Conservation (phyloP, 2,329 filamentous ascomycete genomes). For the Blastomyces percursus region DNA sequence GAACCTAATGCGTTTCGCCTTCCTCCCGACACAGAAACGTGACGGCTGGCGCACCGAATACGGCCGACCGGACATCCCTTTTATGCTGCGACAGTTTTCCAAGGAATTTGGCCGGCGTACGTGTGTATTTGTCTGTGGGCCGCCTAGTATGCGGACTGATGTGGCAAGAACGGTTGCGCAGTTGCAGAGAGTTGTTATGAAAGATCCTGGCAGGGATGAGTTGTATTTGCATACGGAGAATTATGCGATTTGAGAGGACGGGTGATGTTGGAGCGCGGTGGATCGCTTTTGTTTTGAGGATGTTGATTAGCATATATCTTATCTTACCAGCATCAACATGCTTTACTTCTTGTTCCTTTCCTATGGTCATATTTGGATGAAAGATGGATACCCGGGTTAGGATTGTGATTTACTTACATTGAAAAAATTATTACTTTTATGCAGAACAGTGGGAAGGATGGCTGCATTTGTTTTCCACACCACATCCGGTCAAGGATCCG, state of each 20-base stretch:
- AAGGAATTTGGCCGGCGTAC: slow-evolving; percentile 70
- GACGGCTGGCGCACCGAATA: slow-evolving; percentile 90
- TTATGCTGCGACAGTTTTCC: slow-evolving; percentile 73
- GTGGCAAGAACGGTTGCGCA: slow-evolving; percentile 76
- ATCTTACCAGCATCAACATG: not conserved
- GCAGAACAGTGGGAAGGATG: not conserved
- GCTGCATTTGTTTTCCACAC: not conserved
- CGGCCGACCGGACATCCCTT: slow-evolving; percentile 75
- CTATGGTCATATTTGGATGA: not conserved
- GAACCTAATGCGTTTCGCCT: slow-evolving; percentile 81
- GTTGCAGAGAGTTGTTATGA: slow-evolving; percentile 75
- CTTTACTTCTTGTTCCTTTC: not conserved
- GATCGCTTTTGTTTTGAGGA: not conserved
- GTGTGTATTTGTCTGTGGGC: slow-evolving; percentile 88
- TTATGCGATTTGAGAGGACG: slow-evolving; percentile 58
- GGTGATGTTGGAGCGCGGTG: not conserved
- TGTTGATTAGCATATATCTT: not conserved
- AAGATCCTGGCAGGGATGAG: slow-evolving; percentile 67
- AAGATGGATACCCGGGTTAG: not conserved
- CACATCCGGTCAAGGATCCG: not conserved
- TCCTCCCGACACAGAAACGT: slow-evolving; percentile 47
- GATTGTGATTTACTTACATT: not conserved
- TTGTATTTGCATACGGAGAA: slow-evolving; percentile 94
- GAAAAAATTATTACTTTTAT: not conserved
- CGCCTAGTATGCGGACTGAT: slow-evolving; percentile 73